These are phyloP conservation scores for Pelargonium cotyledonis DNA, from an alignment of 441 rosid genomes.

Conservation along the genomic window DNA sequence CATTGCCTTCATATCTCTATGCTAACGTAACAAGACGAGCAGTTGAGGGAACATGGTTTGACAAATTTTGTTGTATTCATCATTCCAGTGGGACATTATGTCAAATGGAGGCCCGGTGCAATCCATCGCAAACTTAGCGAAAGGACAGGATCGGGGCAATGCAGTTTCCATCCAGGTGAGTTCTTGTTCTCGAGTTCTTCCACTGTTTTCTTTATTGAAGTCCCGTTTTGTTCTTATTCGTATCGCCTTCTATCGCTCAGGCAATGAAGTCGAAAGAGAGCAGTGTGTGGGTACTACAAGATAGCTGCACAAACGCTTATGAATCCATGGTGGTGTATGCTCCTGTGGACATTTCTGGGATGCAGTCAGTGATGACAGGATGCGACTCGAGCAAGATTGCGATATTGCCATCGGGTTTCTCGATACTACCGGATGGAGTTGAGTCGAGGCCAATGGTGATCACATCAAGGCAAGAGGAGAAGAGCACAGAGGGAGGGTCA, in stretches of 20 bases:
- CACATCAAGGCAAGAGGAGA: conserved; percentile 72
- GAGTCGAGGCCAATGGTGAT: conserved; percentile 85
- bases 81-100: conserved; percentile 76
- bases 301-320: conserved; percentile 67
- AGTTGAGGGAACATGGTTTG: not conserved
- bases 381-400: conserved; percentile 81
- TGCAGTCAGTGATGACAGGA: conserved; percentile 80
- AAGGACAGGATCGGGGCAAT: conserved; percentile 94
- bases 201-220: not conserved
- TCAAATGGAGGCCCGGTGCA: conserved; percentile 62
- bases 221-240: not conserved
- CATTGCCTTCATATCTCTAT: not conserved
- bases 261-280: conserved; percentile 64
- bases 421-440: conserved; percentile 77
- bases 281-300: conserved; percentile 75
- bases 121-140: conserved; percentile 65
- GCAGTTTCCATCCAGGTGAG: conserved; percentile 70
- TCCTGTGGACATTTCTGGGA: conserved; percentile 63
- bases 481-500: conserved; percentile 76
- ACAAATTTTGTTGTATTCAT: conserved; percentile 6
- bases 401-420: conserved; percentile 83
- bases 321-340: conserved; percentile 83
- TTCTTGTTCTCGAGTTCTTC: not conserved
- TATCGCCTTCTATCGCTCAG: conserved; percentile 32
- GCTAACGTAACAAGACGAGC: not conserved